A percentile compares a stretch with the other conserved stretches of the same genome.
Evolutionary conservation across 352 stramenopile species (phyloP).

Genomic region (Globisporangium iwayamae): DNA sequence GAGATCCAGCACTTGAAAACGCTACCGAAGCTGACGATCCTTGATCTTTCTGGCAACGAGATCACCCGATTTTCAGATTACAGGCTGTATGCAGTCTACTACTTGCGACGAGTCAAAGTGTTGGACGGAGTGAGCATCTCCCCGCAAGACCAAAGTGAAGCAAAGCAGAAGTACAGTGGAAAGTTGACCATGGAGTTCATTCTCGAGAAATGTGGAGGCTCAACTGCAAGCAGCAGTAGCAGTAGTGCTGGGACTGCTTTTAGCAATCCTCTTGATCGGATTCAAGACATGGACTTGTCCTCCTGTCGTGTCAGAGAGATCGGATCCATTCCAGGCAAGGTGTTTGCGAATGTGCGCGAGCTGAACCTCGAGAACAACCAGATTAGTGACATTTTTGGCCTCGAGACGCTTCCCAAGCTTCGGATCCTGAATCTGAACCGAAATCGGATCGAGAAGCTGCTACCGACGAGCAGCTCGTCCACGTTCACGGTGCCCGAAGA

Average conservation of each 20-base stretch:
- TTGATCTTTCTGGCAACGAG: conserved; percentile 83
- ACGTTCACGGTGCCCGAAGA: conserved; percentile 29
- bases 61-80: conserved; percentile 61
- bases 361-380: conserved; percentile 87
- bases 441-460: conserved; percentile 68
- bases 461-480: conserved; percentile 18
- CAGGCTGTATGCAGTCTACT: conserved; percentile 77
- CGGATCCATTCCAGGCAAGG: conserved; percentile 41
- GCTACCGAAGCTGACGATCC: conserved; percentile 82
- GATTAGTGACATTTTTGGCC: conserved; percentile 63
- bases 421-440: conserved; percentile 67
- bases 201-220: conserved; percentile 59
- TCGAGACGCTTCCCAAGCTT: conserved; percentile 62
- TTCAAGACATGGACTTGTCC: conserved; percentile 72
- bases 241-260: background rate
- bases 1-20: conserved; percentile 78
- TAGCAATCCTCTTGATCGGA: conserved; percentile 40
- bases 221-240: conserved; percentile 8
- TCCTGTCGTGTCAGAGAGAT: conserved; percentile 74
- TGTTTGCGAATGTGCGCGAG: conserved; percentile 61
- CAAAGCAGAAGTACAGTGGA: conserved; percentile 86
- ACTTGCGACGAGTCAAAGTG: conserved; percentile 79
- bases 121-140: conserved; percentile 74
- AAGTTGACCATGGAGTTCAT: conserved; percentile 85
- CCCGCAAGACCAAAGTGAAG: conserved; percentile 69